Evolutionary conservation across 768 basidiomycete species (phyloP).

Genomic region (Leucocoprinus sp.): DNA sequence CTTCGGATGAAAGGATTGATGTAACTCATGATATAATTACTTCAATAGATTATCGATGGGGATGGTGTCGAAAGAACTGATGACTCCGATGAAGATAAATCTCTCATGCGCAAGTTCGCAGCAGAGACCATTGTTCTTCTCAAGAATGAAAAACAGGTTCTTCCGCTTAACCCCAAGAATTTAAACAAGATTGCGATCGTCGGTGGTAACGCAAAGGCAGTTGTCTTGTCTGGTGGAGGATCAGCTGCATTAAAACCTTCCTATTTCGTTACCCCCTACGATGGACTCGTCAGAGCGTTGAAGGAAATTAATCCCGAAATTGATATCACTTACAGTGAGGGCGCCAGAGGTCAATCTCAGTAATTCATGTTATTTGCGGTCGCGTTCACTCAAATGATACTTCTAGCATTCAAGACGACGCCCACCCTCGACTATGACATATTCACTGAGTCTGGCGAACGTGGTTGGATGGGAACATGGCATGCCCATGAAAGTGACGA

Average conservation of each 20-base stretch:
- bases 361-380: neutral
- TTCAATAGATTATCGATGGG: slow-evolving; percentile 54
- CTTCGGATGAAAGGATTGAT: neutral
- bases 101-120: slow-evolving; percentile 59
- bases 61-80: slow-evolving; percentile 58
- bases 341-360: slow-evolving; percentile 46
- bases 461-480: slow-evolving; percentile 63
- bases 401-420: slow-evolving; percentile 51
- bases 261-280: slow-evolving; percentile 70
- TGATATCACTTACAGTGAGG: slow-evolving; percentile 59
- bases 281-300: slow-evolving; percentile 62
- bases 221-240: slow-evolving; percentile 60
- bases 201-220: slow-evolving; percentile 62
- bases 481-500: slow-evolving; percentile 49
- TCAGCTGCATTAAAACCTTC: slow-evolving; percentile 66
- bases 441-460: slow-evolving; percentile 46
- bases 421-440: slow-evolving; percentile 66
- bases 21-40: neutral
- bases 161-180: slow-evolving; percentile 40
- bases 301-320: slow-evolving; percentile 30
- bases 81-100: slow-evolving; percentile 53
- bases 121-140: slow-evolving; percentile 66
- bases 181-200: slow-evolving; percentile 70
- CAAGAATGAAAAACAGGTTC: slow-evolving; percentile 53
- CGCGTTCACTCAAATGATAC: neutral